Base-by-base conservation (phyloP, 306 rosid genomes). In the Abrus pulchellus region DNA sequence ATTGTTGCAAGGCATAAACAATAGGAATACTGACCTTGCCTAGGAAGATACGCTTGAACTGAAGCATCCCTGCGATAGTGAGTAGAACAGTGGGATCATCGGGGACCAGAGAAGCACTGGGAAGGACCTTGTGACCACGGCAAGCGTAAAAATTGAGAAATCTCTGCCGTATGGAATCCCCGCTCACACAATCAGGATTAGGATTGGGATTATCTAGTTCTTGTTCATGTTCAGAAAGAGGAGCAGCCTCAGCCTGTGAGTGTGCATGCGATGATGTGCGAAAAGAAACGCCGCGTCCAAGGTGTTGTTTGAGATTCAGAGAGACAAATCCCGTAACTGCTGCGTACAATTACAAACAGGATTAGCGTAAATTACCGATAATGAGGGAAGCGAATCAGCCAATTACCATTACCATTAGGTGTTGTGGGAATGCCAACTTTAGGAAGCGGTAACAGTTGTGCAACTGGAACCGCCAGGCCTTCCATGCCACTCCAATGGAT, bases 31-130 rank as follows among this genome's bases (percentile, higher is more conserved):
- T 72, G 45, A 93, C 91, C 94, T 91, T 93, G 53, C 97, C 99
- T 5, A 95, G 94, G 81, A 95, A 95, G 75, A 90, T 89, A 55
- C 95, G 97, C 77, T 95, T 95, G 84, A 93, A 95, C 80, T 95
- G 97, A 87, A 95, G 97, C 99, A 95, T 95, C 44, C 99, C 97
- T 38, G 98, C 99, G 65, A 95, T 93, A n/a, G 98, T 95, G 72
- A 95, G 87, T 20, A 91, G 89, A 83, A 93, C 99, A 0, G 99
- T 91, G 59, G 99, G 97, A 68, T 91, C 97, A 82, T 95, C 97
- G 8, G 99, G 97, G 59, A 95, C 94, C 50, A 95, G 88, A 85
- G 99, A 95, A 50, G 98, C 72, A 83, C 99, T 91, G 33, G 97
- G 97, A 86, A 95, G 97, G 70, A 93, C 77, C 78, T 88, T 88